Evolutionary conservation across 441 rosid genomes (phyloP), one percentile per base, ranked within the genome.

Genomic region (Pelargonium myrrhifolium): DNA sequence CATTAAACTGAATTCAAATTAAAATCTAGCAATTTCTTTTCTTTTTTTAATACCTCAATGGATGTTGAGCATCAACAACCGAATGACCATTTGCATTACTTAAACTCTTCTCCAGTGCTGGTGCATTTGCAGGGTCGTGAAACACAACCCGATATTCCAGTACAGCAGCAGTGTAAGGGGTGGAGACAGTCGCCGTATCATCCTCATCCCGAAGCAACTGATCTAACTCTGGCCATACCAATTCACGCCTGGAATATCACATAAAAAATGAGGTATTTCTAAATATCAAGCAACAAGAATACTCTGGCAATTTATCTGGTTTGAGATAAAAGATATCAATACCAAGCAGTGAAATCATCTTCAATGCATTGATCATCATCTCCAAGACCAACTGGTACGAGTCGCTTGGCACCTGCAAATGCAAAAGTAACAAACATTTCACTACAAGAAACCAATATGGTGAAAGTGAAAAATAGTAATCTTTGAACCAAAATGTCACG

Each of bases 291-390:
- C 51, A 45, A 45, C 26, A 62, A 67, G 31, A 71, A 49, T 55
- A 7, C 4, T n/a, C 20, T 51, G 31, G 43, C 67, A 45, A 7
- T 28, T 47, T 9, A 67, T 28, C 47, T 58, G 68, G 4, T 68
- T 22, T 61, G 17, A 20, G 14, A 22, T 71, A 65, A 22, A 60
- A 64, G 37, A 56, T 51, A 66, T 75, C 22, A 65, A 58, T 86
- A 92, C 99, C 99, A 94, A 12, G 98, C 93, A 68, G 76, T 70
- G 49, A 92, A 94, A 72, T 94, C 99, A 80, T 94, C 99, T 84
- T 94, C 99, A 63, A 94, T 94, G 80, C 99, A 94, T 68, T 89
- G 97, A 67, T 93, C 99, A 83, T 93, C 99, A 83, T 93, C 99
- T 67, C 99, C 99, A 62, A 93, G 96, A 83, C 97, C 99, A 65